Evolutionary conservation across 805 yeast species (phyloP), one percentile per base, ranked within the genome.

Genomic region (Metschnikowia baotianmanensis): DNA sequence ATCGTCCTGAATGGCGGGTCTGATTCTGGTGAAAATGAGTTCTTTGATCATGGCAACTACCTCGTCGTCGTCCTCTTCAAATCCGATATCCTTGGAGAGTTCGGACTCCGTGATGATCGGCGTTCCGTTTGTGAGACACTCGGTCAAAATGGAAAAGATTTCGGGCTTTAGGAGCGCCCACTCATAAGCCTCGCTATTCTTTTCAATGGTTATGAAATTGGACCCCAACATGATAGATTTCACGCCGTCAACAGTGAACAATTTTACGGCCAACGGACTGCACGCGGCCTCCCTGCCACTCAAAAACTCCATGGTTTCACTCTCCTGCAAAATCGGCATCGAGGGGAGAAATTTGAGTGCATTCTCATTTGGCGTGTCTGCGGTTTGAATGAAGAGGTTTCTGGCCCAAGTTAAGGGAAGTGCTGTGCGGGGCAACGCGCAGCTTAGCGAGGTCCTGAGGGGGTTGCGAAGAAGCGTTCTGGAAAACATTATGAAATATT

Each of bases 331-430:
- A n/a, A 87, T 76, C 31, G 71, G 69, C 62, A 74, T 78, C 10
- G 88, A 81, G 1, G 96, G 96, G 23, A 86, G 61, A 53, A 88
- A 88, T 69, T 88, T 88, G 42, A 88, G 63, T 0, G 96, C 96
- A 51, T 86, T 81, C 39, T 81, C 90, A 57, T 88, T 88, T 2
- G 96, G 96, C 0, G 96, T 88, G 22, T 82, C 78, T 24, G 83
- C 81, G 0, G 96, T 88, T 58, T 86, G 95, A 31, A 88, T 88
- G 60, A 81, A 83, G 23, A 83, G 57, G 31, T 33, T 47, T 13
- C 59, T 36, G 24, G 29, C 15, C 29, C 21, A 31, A 4, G 29
- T 21, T 7, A 34, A 13, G n/a, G 20, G 20, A 11, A 15, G 34
- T 21, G 38, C 24, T 24, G 21, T n/a, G 9, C 16, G 20, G 21